Conservation (phyloP, 2,329 filamentous ascomycete species). For the Fusarium armeniacum region DNA sequence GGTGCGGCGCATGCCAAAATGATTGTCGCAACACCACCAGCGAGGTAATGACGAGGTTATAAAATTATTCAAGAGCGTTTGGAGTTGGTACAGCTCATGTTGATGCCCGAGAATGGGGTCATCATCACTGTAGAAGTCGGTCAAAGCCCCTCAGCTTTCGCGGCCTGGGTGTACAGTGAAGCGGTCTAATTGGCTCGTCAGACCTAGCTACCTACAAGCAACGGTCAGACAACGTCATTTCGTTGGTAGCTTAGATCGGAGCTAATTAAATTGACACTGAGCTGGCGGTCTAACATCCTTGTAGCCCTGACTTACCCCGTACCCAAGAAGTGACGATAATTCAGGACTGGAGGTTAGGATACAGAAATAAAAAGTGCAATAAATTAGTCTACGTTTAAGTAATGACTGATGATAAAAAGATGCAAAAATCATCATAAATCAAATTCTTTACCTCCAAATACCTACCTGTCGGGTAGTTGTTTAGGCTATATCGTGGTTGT, state of each 20-base stretch:
- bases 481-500: neutral
- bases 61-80: slow-evolving; percentile 12
- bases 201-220: slow-evolving; percentile 39
- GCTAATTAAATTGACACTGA: slow-evolving; percentile 1
- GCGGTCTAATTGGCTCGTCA: slow-evolving; percentile 38
- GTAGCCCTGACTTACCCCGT: neutral
- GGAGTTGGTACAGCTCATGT: slow-evolving; percentile 29
- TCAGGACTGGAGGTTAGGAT: neutral
- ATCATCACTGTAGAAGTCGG: slow-evolving; percentile 31
- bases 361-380: neutral
- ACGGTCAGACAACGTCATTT: slow-evolving; percentile 33
- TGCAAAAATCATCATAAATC: too few relatives aligned
- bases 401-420: neutral
- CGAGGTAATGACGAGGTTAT: neutral
- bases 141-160: slow-evolving; percentile 47
- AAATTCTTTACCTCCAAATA: too few relatives aligned
- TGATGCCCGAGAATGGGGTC: slow-evolving; percentile 25
- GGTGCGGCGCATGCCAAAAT: slow-evolving; percentile 40
- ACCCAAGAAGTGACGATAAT: too few relatives aligned
- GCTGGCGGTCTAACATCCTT: neutral
- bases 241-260: slow-evolving; percentile 3
- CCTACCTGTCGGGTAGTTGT: neutral
- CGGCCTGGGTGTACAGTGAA: slow-evolving; percentile 34
- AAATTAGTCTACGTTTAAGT: neutral
- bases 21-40: slow-evolving; percentile 25